Conservation (phyloP, 495 filamentous ascomycete species). For the Aspergillus hancockii region DNA sequence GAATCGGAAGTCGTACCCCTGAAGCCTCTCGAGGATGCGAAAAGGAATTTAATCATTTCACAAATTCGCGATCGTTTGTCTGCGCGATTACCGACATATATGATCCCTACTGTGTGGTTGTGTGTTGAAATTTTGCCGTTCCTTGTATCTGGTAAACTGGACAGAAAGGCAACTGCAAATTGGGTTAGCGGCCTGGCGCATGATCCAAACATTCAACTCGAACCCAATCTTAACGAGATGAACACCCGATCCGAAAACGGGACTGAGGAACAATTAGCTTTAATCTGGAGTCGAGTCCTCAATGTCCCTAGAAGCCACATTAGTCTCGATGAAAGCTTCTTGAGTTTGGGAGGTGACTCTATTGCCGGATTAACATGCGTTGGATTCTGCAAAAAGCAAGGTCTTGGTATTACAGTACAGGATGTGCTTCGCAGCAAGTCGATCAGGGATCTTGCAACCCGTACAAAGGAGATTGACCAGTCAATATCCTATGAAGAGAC, state of each 20-base stretch:
- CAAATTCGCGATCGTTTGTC: conserved; percentile 36
- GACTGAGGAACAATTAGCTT: conserved; percentile 37
- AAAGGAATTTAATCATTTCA: conserved; percentile 28
- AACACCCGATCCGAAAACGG: conserved; percentile 28
- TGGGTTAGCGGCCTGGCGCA: conserved; percentile 39
- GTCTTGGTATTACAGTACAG: conserved; percentile 56
- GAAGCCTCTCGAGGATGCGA: conserved; percentile 24
- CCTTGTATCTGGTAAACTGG: conserved; percentile 53
- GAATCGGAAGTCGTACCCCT: conserved; percentile 27
- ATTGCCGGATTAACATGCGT: conserved; percentile 70
- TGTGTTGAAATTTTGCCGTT: conserved; percentile 51
- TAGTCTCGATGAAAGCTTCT: conserved; percentile 57
- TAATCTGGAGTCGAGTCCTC: conserved; percentile 55
- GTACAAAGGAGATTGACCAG: conserved; percentile 31
- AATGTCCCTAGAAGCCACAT: conserved; percentile 50
- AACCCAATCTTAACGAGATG: conserved; percentile 9
- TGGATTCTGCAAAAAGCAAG: conserved; percentile 50
- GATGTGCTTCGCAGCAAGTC: conserved; percentile 50
- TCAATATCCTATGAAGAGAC: conserved; percentile 39
- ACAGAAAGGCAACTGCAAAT: conserved; percentile 41
- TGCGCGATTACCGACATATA: conserved; percentile 48
- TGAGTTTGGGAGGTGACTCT: conserved; percentile 67
- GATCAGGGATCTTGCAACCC: conserved; percentile 42
- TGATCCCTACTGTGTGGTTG: conserved; percentile 57
- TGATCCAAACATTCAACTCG: conserved; percentile 26